phyloP scores from a whole-genome alignment of 106 monocot species.

The Phalaenopsis equestris region DNA sequence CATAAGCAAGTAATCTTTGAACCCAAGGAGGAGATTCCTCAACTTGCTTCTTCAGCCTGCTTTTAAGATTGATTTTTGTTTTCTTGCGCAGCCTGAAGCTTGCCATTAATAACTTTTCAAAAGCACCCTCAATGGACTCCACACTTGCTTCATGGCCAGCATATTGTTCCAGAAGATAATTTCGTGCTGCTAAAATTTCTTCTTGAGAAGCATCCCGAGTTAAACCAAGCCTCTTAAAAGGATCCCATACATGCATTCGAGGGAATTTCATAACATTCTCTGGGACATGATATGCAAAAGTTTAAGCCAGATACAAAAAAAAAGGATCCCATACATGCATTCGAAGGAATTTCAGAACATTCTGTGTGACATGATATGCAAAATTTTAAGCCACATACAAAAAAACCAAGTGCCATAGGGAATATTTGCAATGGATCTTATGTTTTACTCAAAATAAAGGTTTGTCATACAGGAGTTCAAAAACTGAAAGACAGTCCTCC shows the following conservation, averaged over 20 bases:
- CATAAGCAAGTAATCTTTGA: constrained; percentile 51
- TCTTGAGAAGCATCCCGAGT: constrained; percentile 86
- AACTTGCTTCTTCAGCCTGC: constrained; percentile 66
- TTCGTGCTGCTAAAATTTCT: constrained; percentile 74
- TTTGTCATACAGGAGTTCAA: too few relatives aligned
- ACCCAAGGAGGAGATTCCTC: constrained; percentile 96
- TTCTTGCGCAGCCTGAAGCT: constrained; percentile 79
- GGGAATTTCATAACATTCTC: constrained; percentile 63
- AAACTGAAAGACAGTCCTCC: too few relatives aligned
- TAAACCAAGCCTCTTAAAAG: constrained; percentile 80
- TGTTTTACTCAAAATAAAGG: not conserved
- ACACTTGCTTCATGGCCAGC: constrained; percentile 70
- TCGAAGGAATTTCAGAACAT: constrained; percentile 62
- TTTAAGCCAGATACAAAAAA: not conserved
- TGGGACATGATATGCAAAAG: constrained; percentile 15
- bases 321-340: constrained; percentile 67
- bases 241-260: constrained; percentile 71
- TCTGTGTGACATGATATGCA: constrained; percentile 24
- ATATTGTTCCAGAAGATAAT: constrained; percentile 86
- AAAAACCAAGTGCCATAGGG: not conserved
- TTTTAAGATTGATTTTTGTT: constrained; percentile 88
- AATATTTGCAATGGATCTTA: not conserved
- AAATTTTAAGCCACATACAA: not conserved
- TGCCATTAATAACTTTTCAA: constrained; percentile 83
- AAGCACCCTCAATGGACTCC: constrained; percentile 91